A percentile compares a stretch with the other conserved stretches of the same genome.
These are phyloP conservation scores for Pyrus communis DNA, from an alignment of 306 rosid species.

Conservation along the genomic window DNA sequence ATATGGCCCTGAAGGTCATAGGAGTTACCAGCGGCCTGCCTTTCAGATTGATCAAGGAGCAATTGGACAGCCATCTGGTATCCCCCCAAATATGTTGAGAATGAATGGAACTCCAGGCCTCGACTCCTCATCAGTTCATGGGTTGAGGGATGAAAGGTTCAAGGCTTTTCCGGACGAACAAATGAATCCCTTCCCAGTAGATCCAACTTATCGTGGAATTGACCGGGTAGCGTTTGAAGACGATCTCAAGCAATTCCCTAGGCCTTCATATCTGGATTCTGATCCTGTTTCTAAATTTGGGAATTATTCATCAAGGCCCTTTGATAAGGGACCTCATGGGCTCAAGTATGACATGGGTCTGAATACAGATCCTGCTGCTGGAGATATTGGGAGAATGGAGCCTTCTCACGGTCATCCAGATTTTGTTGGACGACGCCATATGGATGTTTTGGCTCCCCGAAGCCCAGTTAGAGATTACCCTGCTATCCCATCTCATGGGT, in stretches of 20 bases:
- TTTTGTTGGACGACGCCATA: conserved; percentile 46
- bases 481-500: conserved; percentile 43
- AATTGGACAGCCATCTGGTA: conserved; percentile 24
- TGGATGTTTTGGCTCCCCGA: conserved; percentile 54
- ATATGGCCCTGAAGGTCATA: conserved; percentile 45
- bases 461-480: conserved; percentile 64
- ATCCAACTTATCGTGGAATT: conserved; percentile 22
- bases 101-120: conserved; percentile 37
- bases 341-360: conserved; percentile 25
- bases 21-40: conserved; percentile 25
- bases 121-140: conserved; percentile 27
- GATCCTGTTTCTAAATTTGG: conserved; percentile 51
- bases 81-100: conserved; percentile 17
- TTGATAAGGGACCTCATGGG: conserved; percentile 35
- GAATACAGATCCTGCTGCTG: conserved; percentile 23
- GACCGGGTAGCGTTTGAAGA: conserved; percentile 58
- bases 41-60: conserved; percentile 19
- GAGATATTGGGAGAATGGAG: conserved; percentile 46
- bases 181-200: conserved; percentile 28
- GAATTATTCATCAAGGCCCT: conserved; percentile 40
- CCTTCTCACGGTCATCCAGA: conserved; percentile 39
- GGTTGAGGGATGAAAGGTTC: conserved; percentile 60
- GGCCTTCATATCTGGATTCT: conserved; percentile 43
- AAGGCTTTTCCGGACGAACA: conserved; percentile 41
- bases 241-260: conserved; percentile 59